Evolutionary conservation across 441 rosid genomes (phyloP).

Genomic region (Aleurites moluccanus): DNA sequence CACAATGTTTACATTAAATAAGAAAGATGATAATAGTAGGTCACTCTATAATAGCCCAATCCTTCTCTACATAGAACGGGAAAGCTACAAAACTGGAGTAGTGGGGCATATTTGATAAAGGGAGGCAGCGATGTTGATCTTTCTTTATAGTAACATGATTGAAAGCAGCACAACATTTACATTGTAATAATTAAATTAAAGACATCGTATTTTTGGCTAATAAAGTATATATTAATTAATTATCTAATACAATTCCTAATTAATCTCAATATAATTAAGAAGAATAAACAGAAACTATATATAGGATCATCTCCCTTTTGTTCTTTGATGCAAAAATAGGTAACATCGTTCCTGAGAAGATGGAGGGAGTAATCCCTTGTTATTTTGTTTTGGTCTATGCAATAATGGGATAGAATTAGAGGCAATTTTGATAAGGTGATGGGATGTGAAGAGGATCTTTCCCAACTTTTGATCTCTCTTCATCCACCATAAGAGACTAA

Average conservation of each 20-base stretch:
- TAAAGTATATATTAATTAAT: too few relatives aligned
- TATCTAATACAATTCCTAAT: background rate
- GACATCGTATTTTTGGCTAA: too few relatives aligned
- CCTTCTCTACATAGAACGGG: background rate
- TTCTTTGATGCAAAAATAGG: too few relatives aligned
- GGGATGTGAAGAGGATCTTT: background rate
- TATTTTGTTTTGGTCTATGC: background rate
- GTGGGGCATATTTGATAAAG: background rate
- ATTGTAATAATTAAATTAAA: too few relatives aligned
- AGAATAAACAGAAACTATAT: background rate
- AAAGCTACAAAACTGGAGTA: background rate
- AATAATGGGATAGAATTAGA: background rate
- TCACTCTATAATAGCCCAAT: too few relatives aligned
- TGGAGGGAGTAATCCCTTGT: background rate
- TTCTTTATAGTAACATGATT: background rate
- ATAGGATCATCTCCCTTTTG: too few relatives aligned
- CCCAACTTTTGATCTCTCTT: background rate
- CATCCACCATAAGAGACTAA: background rate
- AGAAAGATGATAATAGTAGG: too few relatives aligned
- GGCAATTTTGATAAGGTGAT: background rate
- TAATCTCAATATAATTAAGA: background rate
- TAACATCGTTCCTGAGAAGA: too few relatives aligned
- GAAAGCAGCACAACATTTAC: background rate
- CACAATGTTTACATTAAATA: too few relatives aligned
- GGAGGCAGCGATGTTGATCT: slow-evolving; percentile 8